Percentiles rank a stretch among this genome's conserved stretches.
Evolutionary conservation across 352 stramenopile species (phyloP).

Genomic region (Pythium diclinum): DNA sequence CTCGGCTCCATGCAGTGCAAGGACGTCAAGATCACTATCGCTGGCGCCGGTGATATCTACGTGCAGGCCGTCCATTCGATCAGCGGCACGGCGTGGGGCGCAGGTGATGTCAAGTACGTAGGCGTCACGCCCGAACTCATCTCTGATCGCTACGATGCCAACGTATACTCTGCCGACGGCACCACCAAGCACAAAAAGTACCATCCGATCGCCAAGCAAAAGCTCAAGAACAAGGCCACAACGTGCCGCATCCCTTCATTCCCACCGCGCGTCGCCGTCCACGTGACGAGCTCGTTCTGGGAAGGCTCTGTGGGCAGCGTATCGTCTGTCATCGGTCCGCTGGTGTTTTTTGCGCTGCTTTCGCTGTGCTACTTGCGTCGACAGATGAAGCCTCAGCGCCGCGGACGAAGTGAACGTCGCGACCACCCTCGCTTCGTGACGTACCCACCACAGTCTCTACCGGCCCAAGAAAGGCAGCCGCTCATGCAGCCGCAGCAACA

Average conservation of each 20-base stretch:
- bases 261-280: slow-evolving; percentile 10
- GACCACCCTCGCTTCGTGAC: slow-evolving; percentile 8
- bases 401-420: not conserved
- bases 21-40: slow-evolving; percentile 21
- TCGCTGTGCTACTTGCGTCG: slow-evolving; percentile 25
- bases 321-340: slow-evolving; percentile 6
- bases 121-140: slow-evolving; percentile 22
- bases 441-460: not conserved
- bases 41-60: slow-evolving; percentile 15
- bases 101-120: slow-evolving; percentile 28
- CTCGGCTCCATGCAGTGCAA: slow-evolving; percentile 14
- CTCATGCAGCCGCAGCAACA: slow-evolving; percentile 8
- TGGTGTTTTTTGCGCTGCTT: slow-evolving; percentile 23
- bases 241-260: slow-evolving; percentile 2
- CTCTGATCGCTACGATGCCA: slow-evolving; percentile 23
- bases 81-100: slow-evolving; percentile 15
- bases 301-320: not conserved
- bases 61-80: slow-evolving; percentile 20
- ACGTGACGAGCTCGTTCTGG: slow-evolving; percentile 12
- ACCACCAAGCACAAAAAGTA: slow-evolving; percentile 16
- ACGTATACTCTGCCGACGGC: slow-evolving; percentile 12
- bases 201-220: slow-evolving; percentile 27
- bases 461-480: slow-evolving; percentile 12
- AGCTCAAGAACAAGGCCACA: slow-evolving; percentile 1
- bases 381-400: slow-evolving; percentile 19